Base-by-base conservation (phyloP, 768 basidiomycete genomes). In the Amanita polypyramis region DNA sequence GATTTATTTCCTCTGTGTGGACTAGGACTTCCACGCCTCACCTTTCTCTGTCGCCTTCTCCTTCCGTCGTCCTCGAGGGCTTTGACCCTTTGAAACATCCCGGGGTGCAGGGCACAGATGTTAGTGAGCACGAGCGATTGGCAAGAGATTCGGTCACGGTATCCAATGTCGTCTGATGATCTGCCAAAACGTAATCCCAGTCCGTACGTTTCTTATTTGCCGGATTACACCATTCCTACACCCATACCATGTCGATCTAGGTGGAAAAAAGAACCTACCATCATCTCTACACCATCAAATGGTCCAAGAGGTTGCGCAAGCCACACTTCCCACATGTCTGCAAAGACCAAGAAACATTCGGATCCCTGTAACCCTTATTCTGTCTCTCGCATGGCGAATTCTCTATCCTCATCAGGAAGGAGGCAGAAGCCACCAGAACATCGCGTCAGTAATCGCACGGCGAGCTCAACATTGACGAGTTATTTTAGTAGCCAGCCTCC, bases 201-300 rank as follows among this genome's bases (percentile, higher is more conserved):
- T 21, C 45, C 45, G 45, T 46, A 46, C 35, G 45, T 46, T 21
- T 17, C 19, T 34, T 34, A 33, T 32, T 27, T 46, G 14, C n/a
- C 14, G 29, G 34, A 21, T 37, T 32, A 6, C n/a, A 46, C 33
- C 9, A 37, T 12, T 23, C 15, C 25, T 27, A 36, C 17, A 11
- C 15, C 36, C 45, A 19, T 35, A 33, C 20, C 45, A 35, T 46
- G 45, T 46, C 33, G 27, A 46, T 46, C 34, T 46, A 46, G 45
- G 23, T 46, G 45, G 45, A 46, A 46, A 34, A 46, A 36, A n/a
- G n/a, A 33, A 1, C 45, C 45, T 35, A 46, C 45, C 20, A 15
- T 25, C 10, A 46, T 46, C 35, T 4, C 32, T 19, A 30, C 17
- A 12, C 45, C 35, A 14, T 4, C 32, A 2, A 35, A 36, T 12